Percentiles rank a stretch among this genome's conserved stretches.
Conservation (phyloP, 345 rosid species). For the Melaleuca quinquenervia region DNA sequence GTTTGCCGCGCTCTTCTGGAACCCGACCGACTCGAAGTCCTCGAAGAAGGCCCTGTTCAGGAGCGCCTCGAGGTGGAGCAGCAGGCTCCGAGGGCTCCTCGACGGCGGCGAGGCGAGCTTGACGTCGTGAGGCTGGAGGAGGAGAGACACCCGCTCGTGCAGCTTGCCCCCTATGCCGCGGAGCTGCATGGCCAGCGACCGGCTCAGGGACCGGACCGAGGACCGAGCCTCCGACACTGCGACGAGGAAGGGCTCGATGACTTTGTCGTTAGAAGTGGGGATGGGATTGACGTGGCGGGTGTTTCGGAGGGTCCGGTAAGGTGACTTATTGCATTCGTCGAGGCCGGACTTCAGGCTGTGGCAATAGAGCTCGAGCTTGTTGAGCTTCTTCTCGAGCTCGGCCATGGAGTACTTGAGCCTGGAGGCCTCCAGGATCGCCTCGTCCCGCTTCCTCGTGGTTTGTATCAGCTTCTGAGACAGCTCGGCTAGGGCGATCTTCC, state of each 20-base stretch:
- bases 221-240: constrained; percentile 67
- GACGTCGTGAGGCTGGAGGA: constrained; percentile 63
- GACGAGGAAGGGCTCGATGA: constrained; percentile 50
- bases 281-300: not conserved
- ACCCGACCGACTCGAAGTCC: constrained; percentile 77
- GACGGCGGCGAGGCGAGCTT: constrained; percentile 33
- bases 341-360: constrained; percentile 69
- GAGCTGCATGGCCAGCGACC: constrained; percentile 52
- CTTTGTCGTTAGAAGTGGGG: constrained; percentile 21
- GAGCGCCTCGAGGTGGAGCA: constrained; percentile 60
- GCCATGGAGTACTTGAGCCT: constrained; percentile 68
- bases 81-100: constrained; percentile 44
- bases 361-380: constrained; percentile 74
- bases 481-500: constrained; percentile 69
- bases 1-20: constrained; percentile 39
- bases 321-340: constrained; percentile 45
- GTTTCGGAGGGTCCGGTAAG: not conserved
- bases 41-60: constrained; percentile 70
- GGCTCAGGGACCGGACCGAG: constrained; percentile 47
- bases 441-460: constrained; percentile 77
- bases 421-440: constrained; percentile 67
- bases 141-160: constrained; percentile 45
- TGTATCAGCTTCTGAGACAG: constrained; percentile 72
- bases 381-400: constrained; percentile 94
- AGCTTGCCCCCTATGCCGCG: constrained; percentile 52